Evolutionary conservation across 2,329 filamentous ascomycete genomes (phyloP).

Genomic region (Capronia coronata): DNA sequence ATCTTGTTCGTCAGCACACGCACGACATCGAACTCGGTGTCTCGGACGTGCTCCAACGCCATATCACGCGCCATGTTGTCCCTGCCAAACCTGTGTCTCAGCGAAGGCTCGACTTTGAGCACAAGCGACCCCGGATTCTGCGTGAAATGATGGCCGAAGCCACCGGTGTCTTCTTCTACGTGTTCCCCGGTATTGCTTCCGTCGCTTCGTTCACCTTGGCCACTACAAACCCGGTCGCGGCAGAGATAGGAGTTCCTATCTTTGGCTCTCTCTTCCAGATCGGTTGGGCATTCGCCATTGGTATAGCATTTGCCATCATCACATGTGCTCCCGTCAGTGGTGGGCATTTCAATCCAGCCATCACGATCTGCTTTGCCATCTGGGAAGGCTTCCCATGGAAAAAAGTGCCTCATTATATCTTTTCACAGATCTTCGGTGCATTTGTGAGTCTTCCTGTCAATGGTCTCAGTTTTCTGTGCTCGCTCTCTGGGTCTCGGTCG

Average conservation of each 20-base stretch:
- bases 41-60: constrained; percentile 48
- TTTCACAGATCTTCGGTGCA: constrained; percentile 51
- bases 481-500: too few species aligned
- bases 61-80: constrained; percentile 47
- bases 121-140: constrained; percentile 47
- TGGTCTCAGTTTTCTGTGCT: too few species aligned
- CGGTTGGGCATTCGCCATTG: constrained; percentile 51
- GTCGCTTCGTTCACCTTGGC: constrained; percentile 46
- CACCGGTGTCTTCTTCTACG: constrained; percentile 53
- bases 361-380: constrained; percentile 43
- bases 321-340: constrained; percentile 50
- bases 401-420: constrained; percentile 46
- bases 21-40: constrained; percentile 45
- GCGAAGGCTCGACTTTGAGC: constrained; percentile 51
- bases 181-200: constrained; percentile 47
- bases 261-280: constrained; percentile 52
- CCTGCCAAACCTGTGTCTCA: constrained; percentile 47
- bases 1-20: constrained; percentile 28
- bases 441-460: constrained; percentile 34
- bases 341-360: constrained; percentile 51
- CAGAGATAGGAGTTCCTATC: constrained; percentile 32
- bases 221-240: constrained; percentile 34
- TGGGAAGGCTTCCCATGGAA: constrained; percentile 56
- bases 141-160: constrained; percentile 53
- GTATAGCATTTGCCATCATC: constrained; percentile 55